Evolutionary conservation across 352 stramenopile species (phyloP), one percentile per base, ranked within the genome.

Genomic region (Pythium aristosporum): DNA sequence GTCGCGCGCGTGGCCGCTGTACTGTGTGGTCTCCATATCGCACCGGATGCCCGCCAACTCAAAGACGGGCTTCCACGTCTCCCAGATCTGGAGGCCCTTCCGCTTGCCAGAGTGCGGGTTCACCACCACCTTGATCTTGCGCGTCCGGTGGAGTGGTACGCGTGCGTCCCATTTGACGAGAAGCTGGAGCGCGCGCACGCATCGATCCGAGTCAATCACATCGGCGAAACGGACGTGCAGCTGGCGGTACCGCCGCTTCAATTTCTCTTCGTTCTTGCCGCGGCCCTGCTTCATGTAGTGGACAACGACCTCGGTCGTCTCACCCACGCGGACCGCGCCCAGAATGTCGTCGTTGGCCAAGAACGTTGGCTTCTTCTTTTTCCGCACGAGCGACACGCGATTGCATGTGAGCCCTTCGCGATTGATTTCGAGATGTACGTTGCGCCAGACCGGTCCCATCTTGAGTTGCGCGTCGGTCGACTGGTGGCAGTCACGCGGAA

Each of bases 151-250:
- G 57, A 90, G 77, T 42, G 85, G 85, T 28, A 79, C 79, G 16
- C 85, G 82, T 50, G 84, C 84, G 60, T 93, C 82, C 82, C 82
- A 93, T 47, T 82, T 80, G 48, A 93, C 85, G 10, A 93, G 80
- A 50, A 91, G 82, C 63, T 93, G 85, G 37, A 93, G 87, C 30
- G 79, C 71, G 2, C 61, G 64, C 30, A 91, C 72, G 80, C 84
- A 93, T 1, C 75, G 61, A 9, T 68, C 51, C 0, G 77, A 73
- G 5, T 66, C 76, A 5, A 54, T 46, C 2, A 65, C 55, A 11
- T 68, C 71, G 15, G 52, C 71, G 75, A 23, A 76, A 65, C 7
- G 81, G 41, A 52, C 65, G 30, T 72, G 63, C 15, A 76, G 82
- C 34, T 75, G 82, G 18, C 85, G 71, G 11, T 73, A 89, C 32